Evolutionary conservation across 129 eudicot species (phyloP).

Genomic region (Deinandra increscens): DNA sequence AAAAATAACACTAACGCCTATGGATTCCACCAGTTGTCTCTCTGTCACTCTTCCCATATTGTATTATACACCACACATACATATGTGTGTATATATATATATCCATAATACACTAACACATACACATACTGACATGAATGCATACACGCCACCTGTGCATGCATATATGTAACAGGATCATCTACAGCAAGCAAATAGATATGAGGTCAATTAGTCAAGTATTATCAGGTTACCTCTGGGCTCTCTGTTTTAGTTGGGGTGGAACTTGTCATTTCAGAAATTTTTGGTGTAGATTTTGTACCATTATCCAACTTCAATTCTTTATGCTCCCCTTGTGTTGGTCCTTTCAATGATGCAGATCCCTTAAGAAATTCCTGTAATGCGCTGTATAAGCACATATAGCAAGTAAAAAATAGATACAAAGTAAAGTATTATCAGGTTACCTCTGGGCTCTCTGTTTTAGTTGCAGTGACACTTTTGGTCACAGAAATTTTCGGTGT

Average conservation of each 20-base stretch:
- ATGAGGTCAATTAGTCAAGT: background rate
- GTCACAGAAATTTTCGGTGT: conserved; percentile 46
- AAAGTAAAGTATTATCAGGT: background rate
- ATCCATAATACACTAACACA: background rate
- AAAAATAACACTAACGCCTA: background rate
- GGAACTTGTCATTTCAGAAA: conserved; percentile 42
- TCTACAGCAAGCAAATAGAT: background rate
- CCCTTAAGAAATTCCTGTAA: conserved; percentile 68
- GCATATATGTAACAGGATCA: background rate
- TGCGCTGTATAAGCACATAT: background rate
- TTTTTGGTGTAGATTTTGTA: conserved; percentile 38
- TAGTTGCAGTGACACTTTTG: conserved; percentile 40
- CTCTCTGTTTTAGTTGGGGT: conserved; percentile 39
- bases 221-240: conserved; percentile 41
- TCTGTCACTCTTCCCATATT: background rate
- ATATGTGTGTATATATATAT: background rate
- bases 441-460: conserved; percentile 50
- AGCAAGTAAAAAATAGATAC: too few relatives aligned
- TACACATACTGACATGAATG: background rate
- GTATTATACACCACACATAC: background rate
- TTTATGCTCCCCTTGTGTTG: conserved; percentile 40
- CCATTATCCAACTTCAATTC: conserved; percentile 37
- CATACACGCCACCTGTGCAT: background rate
- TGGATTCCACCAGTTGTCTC: background rate
- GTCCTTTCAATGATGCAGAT: conserved; percentile 43